These are phyloP conservation scores for Zea luxurians DNA, from an alignment of 176 grass and related monocot species.

Conservation along the genomic window DNA sequence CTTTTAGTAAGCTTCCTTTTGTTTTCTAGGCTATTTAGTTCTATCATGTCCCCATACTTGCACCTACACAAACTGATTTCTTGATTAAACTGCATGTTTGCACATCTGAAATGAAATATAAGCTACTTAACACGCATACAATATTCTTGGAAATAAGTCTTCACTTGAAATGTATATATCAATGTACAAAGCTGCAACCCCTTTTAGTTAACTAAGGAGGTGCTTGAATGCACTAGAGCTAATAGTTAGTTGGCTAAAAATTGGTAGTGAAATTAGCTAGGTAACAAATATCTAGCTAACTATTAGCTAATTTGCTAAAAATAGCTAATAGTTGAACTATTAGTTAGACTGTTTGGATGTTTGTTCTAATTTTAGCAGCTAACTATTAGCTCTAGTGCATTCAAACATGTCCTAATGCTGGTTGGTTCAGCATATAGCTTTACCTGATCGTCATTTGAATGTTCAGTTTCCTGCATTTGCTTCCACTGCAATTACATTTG, in stretches of 20 bases:
- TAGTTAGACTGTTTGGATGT: too few relatives aligned
- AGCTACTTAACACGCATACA: background rate
- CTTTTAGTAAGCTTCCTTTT: background rate
- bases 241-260: too few relatives aligned
- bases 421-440: background rate
- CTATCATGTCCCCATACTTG: background rate
- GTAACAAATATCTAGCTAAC: too few relatives aligned
- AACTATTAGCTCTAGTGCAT: too few relatives aligned
- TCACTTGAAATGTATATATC: background rate
- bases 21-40: background rate
- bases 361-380: too few relatives aligned
- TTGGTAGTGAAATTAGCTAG: too few relatives aligned
- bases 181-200: background rate
- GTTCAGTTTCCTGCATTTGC: background rate
- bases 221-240: too few relatives aligned
- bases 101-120: constrained; percentile 5
- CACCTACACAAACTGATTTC: background rate
- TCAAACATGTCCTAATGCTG: too few relatives aligned
- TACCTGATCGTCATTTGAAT: background rate
- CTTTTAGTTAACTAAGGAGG: background rate
- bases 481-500: background rate
- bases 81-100: background rate
- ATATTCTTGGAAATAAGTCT: background rate
- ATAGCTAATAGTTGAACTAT: too few relatives aligned
- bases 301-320: too few relatives aligned